Base-by-base conservation (phyloP, 768 basidiomycete species). In the Multifurca ochricompacta region DNA sequence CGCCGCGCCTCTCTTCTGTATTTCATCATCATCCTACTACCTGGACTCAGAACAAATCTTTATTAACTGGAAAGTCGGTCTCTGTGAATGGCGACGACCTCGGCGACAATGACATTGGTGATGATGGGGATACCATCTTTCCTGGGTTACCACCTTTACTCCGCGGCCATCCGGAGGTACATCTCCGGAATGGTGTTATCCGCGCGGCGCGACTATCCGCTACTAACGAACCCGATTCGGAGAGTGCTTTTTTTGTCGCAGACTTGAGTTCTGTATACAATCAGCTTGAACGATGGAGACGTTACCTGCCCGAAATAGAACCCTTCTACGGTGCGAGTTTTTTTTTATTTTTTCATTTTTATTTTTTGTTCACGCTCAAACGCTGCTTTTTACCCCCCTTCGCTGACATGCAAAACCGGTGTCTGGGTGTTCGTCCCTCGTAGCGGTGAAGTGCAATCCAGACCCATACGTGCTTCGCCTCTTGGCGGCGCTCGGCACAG, bases 391-490 rank as follows among this genome's bases (percentile, higher is more conserved):
- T 51, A 53, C 21, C 25, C 59, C 21, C 25, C 59, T 30, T 59
- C 87, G 88, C 93, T 57, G 82, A 96, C 65, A 96, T 62, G 42
- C 64, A 66, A 56, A 66, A n/a, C n/a, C n/a, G 58, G 45, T 30
- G 28, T 62, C 40, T 47, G 58, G 16, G n/a, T n/a, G n/a, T n/a
- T n/a, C n/a, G n/a, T n/a, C n/a, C n/a, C n/a, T 28, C 56, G 41
- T 59, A 92, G 92, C 96, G 56, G 82, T 98, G 65, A 99, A 99
- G 73, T 96, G 92, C 73, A 99, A 99, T 73, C 95, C 96, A 19
- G 95, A 98, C 65, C 92, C 93, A 3, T 91, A 91, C 65, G 83
- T 99, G 53, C 76, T 98, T 47, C 85, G 92, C 56, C 78, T 99
- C 46, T 80, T 99, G 37, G 90, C 91, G 16, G 81, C 90, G 28